These are phyloP conservation scores for Geum urbanum DNA, from an alignment of 306 rosid species.

Conservation along the genomic window DNA sequence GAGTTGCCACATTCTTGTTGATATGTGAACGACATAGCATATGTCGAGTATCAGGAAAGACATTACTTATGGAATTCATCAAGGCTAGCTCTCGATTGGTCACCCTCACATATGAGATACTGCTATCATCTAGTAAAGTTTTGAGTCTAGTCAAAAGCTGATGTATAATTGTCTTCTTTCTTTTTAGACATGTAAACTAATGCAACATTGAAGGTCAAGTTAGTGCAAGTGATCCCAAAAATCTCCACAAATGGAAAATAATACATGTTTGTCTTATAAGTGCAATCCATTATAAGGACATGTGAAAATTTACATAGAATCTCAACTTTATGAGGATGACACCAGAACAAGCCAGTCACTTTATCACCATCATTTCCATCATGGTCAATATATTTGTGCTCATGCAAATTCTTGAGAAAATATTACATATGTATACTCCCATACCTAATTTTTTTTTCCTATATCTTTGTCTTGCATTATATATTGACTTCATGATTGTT, in stretches of 20 bases:
- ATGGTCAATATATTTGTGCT: neutral
- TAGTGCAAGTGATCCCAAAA: no score
- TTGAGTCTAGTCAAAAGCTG: neutral
- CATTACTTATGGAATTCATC: neutral
- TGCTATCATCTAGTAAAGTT: neutral
- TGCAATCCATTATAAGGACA: no score
- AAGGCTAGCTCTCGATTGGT: neutral
- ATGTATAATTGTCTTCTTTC: neutral
- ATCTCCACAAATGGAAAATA: no score
- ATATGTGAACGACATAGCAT: neutral
- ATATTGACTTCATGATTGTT: neutral
- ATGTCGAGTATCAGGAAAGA: neutral
- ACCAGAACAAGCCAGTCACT: neutral
- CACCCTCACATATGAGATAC: neutral
- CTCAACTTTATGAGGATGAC: neutral
- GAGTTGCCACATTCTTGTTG: neutral
- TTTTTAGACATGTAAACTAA: neutral
- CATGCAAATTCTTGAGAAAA: neutral
- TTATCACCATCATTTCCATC: neutral
- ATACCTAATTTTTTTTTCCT: no score
- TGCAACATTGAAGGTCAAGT: no score
- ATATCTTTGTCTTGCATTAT: neutral
- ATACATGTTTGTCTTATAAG: no score
- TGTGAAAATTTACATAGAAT: no score
- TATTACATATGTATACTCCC: neutral